Percentiles rank a stretch among this genome's conserved stretches.
Conservation (phyloP, 2,329 filamentous ascomycete genomes). For the Myotisia sp. region DNA sequence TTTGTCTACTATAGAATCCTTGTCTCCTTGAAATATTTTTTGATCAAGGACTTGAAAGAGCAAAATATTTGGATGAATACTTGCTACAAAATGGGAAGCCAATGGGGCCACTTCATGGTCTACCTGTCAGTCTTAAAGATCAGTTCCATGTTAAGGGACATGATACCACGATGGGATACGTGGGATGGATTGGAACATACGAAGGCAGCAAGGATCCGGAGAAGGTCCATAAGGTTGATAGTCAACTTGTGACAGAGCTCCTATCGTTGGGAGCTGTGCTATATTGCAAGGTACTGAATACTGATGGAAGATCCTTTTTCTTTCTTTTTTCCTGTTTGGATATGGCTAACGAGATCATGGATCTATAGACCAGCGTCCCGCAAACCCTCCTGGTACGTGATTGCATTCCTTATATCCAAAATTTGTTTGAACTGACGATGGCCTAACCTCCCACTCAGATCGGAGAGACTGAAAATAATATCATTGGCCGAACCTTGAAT, state of each 20-base stretch:
- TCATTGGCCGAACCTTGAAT: conserved; percentile 45
- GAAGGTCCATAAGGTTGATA: conserved; percentile 39
- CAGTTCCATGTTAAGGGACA: conserved; percentile 12
- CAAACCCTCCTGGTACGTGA: conserved; percentile 37
- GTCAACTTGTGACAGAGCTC: conserved; percentile 44
- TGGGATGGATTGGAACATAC: conserved; percentile 38
- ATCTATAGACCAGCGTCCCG: conserved; percentile 41
- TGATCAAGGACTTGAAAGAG: conserved; percentile 15
- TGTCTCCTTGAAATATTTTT: conserved; percentile 15
- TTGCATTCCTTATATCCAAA: background rate
- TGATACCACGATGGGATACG: conserved; percentile 12
- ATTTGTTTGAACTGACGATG: background rate
- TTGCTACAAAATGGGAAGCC: conserved; percentile 24
- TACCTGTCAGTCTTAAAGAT: conserved; percentile 20
- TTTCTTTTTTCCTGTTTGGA: no score
- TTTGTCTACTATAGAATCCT: background rate
- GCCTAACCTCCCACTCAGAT: background rate
- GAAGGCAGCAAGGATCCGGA: conserved; percentile 40
- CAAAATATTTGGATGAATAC: conserved; percentile 21
- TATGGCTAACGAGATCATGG: background rate
- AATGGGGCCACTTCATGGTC: conserved; percentile 21
- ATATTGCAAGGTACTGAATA: conserved; percentile 44
- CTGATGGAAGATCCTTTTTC: no score
- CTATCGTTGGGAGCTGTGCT: conserved; percentile 40
- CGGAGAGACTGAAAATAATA: conserved; percentile 48